Evolutionary conservation across 306 rosid species (phyloP).

Genomic region (Vigna mungo): DNA sequence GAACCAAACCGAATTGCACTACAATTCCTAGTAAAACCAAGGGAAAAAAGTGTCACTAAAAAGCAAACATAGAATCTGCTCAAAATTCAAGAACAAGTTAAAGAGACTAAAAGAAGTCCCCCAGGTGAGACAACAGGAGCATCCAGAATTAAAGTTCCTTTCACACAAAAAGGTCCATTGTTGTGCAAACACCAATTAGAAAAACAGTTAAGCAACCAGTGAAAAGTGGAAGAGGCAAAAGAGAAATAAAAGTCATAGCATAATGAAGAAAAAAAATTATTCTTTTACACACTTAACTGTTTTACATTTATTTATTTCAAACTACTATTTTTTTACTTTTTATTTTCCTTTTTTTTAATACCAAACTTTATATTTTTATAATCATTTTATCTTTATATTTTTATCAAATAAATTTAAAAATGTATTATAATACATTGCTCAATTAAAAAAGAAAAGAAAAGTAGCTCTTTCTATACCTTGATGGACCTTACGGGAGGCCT

Average conservation of each 20-base stretch:
- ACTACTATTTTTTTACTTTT: too few species aligned
- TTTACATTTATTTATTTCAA: too few species aligned
- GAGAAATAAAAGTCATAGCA: constrained; percentile 9
- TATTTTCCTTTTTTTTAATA: too few species aligned
- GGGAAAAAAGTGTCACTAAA: constrained; percentile 4
- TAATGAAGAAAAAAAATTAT: neutral
- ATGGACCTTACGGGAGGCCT: constrained; percentile 65
- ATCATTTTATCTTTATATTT: too few species aligned
- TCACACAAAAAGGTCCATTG: constrained; percentile 50
- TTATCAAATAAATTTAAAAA: too few species aligned
- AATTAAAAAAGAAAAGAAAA: neutral
- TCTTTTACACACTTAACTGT: too few species aligned
- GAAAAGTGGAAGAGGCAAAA: constrained; percentile 41
- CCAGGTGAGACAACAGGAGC: constrained; percentile 44
- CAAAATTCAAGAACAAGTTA: constrained; percentile 33
- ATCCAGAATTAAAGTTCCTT: too few species aligned
- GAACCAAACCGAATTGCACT: constrained; percentile 13
- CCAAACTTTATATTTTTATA: too few species aligned
- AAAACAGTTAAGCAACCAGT: constrained; percentile 33
- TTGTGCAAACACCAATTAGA: constrained; percentile 47
- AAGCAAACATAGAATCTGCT: constrained; percentile 21
- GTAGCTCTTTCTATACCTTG: constrained; percentile 45
- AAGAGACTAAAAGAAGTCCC: constrained; percentile 37
- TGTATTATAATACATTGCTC: too few species aligned
- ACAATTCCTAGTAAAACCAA: constrained; percentile 29